Conservation (phyloP, 176 grass and related monocot genomes). For the Panicum miliaceum region DNA sequence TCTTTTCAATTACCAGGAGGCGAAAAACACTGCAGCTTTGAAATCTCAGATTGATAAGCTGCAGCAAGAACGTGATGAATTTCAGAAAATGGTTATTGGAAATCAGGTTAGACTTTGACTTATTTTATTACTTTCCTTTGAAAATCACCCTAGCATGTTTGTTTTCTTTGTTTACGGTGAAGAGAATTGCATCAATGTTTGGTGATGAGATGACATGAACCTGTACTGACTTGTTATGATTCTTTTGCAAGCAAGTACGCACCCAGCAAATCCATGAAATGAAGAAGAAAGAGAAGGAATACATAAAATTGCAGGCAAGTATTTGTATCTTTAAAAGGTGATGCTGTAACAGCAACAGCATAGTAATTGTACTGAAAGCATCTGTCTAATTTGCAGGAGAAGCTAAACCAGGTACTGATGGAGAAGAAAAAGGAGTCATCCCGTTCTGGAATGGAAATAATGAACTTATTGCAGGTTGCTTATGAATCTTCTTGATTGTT, state of each 20-base stretch:
- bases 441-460: constrained; percentile 97
- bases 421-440: constrained; percentile 99
- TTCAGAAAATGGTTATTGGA: constrained; percentile 98
- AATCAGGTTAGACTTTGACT: constrained; percentile 72
- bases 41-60: constrained; percentile 97
- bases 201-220: neutral
- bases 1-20: constrained; percentile 66
- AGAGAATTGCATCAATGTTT: neutral
- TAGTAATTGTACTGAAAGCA: constrained; percentile 13
- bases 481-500: constrained; percentile 26
- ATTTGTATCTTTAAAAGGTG: constrained; percentile 18
- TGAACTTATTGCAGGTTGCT: constrained; percentile 92
- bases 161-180: neutral
- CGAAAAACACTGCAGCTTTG: constrained; percentile 80
- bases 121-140: neutral
- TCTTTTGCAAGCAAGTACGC: constrained; percentile 82
- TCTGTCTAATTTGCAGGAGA: constrained; percentile 66
- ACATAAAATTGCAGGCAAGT: constrained; percentile 91
- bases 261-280: constrained; percentile 99
- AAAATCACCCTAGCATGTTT: constrained; percentile 3
- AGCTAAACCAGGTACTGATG: constrained; percentile 87
- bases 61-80: constrained; percentile 97
- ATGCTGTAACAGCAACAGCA: neutral
- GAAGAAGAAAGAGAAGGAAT: constrained; percentile 99
- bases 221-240: constrained; percentile 35